Conservation (phyloP, 768 basidiomycete species). For the Lyophyllum atratum region DNA sequence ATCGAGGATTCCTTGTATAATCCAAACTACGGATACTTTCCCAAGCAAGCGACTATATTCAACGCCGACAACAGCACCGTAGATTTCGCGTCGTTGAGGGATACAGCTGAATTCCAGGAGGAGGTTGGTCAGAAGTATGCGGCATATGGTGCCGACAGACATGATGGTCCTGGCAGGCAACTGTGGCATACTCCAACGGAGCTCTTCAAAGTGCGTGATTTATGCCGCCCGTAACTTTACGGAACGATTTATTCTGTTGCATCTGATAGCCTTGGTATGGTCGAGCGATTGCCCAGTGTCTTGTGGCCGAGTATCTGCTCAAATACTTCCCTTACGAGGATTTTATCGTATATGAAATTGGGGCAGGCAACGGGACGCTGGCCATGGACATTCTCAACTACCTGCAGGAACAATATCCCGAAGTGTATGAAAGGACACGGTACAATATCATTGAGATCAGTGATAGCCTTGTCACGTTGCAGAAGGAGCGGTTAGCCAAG, state of each 20-base stretch:
- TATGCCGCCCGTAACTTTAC: conserved; percentile 6
- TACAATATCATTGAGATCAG: conserved; percentile 98
- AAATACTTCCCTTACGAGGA: conserved; percentile 97
- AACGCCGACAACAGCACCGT: conserved; percentile 60
- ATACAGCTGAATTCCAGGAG: conserved; percentile 77
- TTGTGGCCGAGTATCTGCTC: conserved; percentile 89
- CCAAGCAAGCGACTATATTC: conserved; percentile 90
- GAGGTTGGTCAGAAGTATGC: conserved; percentile 78
- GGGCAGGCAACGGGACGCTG: conserved; percentile 96
- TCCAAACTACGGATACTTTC: conserved; percentile 96
- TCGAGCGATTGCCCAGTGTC: conserved; percentile 83
- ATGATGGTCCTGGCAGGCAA: conserved; percentile 78
- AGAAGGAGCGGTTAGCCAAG: conserved; percentile 63
- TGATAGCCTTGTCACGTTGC: conserved; percentile 69
- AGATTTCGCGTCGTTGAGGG: conserved; percentile 67
- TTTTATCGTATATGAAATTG: conserved; percentile 95
- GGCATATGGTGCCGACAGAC: conserved; percentile 61
- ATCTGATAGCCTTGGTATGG: conserved; percentile 86
- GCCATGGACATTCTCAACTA: conserved; percentile 87
- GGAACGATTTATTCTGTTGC: conserved; percentile 5
- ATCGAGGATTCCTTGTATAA: conserved; percentile 98
- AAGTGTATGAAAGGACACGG: conserved; percentile 89
- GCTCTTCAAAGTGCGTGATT: conserved; percentile 80
- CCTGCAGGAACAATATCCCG: conserved; percentile 75
- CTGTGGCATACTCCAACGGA: conserved; percentile 99